Evolutionary conservation across 805 yeast species (phyloP).

Genomic region (Myxozyma sirexii): DNA sequence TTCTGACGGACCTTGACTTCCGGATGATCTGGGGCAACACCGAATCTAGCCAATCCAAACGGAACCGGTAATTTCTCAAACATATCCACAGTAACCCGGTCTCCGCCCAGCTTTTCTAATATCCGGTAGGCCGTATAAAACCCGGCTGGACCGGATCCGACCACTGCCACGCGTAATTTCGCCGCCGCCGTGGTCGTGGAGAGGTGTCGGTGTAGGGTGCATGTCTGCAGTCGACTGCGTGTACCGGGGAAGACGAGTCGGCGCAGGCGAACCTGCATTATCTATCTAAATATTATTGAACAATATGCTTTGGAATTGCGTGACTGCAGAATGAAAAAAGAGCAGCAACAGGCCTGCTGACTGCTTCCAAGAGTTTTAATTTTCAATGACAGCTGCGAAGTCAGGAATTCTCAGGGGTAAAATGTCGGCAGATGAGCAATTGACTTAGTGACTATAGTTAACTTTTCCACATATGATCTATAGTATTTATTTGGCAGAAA

Average conservation of each 20-base stretch:
- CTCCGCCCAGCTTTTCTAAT: constrained; percentile 49
- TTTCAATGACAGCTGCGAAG: no score
- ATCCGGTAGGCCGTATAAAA: constrained; percentile 83
- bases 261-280: not conserved
- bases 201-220: not conserved
- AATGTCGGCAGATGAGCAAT: no score
- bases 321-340: no score
- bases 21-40: constrained; percentile 99
- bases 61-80: constrained; percentile 89
- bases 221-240: not conserved
- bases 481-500: no score
- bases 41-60: constrained; percentile 85
- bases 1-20: constrained; percentile 64
- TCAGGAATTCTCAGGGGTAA: no score
- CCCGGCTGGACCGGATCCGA: constrained; percentile 97
- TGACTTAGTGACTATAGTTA: not conserved
- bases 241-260: not conserved
- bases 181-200: not conserved
- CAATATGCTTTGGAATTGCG: no score
- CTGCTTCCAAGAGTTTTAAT: no score
- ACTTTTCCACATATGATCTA: not conserved
- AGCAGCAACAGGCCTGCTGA: no score
- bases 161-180: constrained; percentile 58
- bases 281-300: no score
- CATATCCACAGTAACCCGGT: constrained; percentile 60